phyloP scores from a whole-genome alignment of 2,329 filamentous ascomycete species.

The Ceratocystis diversiconidia region DNA sequence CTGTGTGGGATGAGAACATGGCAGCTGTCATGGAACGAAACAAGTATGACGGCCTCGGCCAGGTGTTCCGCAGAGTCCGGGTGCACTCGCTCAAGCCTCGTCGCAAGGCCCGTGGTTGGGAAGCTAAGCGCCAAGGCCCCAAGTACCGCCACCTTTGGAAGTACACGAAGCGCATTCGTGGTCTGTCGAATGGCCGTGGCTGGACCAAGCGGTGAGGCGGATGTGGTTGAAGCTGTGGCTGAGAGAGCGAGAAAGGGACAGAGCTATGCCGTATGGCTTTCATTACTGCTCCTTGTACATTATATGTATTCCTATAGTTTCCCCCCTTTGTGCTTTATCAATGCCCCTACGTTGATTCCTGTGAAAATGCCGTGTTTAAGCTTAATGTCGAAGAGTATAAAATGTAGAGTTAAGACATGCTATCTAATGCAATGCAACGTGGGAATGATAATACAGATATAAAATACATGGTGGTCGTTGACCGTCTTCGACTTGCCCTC shows the following conservation, averaged over 20 bases:
- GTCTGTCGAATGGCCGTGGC: slow-evolving; percentile 30
- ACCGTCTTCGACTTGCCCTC: neutral
- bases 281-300: slow-evolving; percentile 14
- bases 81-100: slow-evolving; percentile 52
- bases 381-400: neutral
- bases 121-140: slow-evolving; percentile 48
- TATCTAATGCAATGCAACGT: neutral
- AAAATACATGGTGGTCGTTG: neutral
- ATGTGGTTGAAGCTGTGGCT: neutral
- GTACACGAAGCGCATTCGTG: slow-evolving; percentile 45
- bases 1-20: slow-evolving; percentile 77
- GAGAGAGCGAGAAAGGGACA: neutral
- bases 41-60: slow-evolving; percentile 57
- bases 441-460: slow-evolving; percentile 5
- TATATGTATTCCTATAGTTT: slow-evolving; percentile 16
- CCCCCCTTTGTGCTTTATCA: neutral
- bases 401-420: neutral
- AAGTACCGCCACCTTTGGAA: slow-evolving; percentile 53
- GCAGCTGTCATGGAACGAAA: slow-evolving; percentile 74
- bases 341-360: neutral
- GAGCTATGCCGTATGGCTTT: neutral
- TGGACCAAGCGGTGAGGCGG: slow-evolving; percentile 28
- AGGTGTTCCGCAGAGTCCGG: slow-evolving; percentile 74
- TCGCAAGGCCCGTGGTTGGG: slow-evolving; percentile 49
- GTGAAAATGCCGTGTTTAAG: neutral